Conservation (phyloP, 129 eudicot genomes). For the Kitagawia praeruptora region DNA sequence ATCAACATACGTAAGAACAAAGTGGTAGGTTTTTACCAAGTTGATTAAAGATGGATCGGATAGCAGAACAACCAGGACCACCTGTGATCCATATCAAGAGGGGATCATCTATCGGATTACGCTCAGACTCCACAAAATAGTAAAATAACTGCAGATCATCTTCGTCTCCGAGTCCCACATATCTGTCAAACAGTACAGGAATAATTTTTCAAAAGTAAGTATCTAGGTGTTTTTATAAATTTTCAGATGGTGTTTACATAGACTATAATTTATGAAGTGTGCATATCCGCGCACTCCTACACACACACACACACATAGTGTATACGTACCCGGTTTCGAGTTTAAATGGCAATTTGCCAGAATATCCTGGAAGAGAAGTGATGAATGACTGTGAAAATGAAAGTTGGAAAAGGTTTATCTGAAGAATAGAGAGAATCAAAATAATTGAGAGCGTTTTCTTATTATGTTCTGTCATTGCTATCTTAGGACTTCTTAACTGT, state of each 20-base stretch:
- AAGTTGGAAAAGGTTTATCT: background rate
- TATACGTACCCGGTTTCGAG: background rate
- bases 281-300: background rate
- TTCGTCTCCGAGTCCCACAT: background rate
- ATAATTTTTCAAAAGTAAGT: background rate
- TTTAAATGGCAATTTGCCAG: conserved; percentile 5
- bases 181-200: background rate
- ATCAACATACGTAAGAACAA: background rate
- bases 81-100: conserved; percentile 3
- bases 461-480: background rate
- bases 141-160: conserved; percentile 3
- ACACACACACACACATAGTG: too few relatives aligned
- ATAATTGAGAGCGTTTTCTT: background rate
- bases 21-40: background rate
- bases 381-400: background rate
- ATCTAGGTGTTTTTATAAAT: background rate
- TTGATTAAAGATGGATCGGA: conserved; percentile 3
- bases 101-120: conserved; percentile 7
- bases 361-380: conserved; percentile 3
- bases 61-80: conserved; percentile 10
- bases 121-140: conserved; percentile 15
- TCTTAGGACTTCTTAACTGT: too few relatives aligned
- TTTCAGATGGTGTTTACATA: background rate
- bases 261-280: background rate
- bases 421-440: background rate